Base-by-base conservation (phyloP, 2,329 filamentous ascomycete species). In the Fusarium sp. region DNA sequence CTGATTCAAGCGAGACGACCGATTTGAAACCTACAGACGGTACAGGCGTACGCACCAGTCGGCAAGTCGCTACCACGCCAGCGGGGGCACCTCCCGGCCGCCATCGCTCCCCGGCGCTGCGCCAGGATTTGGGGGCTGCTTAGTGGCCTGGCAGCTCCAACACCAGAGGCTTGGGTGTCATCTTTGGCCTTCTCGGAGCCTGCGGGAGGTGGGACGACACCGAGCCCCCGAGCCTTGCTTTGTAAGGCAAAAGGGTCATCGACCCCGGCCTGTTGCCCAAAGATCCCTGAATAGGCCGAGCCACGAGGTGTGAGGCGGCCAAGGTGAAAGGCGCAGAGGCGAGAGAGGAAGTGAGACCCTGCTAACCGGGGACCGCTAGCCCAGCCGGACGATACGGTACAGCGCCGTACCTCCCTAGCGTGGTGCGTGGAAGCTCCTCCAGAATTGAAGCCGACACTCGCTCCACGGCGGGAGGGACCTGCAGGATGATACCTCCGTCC, bases 1-100 rank as follows among this genome's bases (percentile, higher is more conserved):
- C 55, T 71, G 57, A 57, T 71, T 70, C 68, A 71, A 70, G 68
- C 54, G 68, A 55, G 61, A 34, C 44, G 36, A 59, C 64, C 34
- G 49, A 59, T 31, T 62, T 53, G 38, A 64, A 70, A 62, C 64
- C 40, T 56, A 27, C 16, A 46, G 20, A 46, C 42, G 42, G 42
- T 46, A 46, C 14, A 46, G 23, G 42, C 6, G 42, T 46, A n/a
- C 42, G 42, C 42, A 58, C 46, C 40, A 16, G 53, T 20, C 40
- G n/a, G 40, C 10, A n/a, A 29, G 11, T 16, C 49, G 38, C 56
- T 16, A 62, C 20, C n/a, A 61, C 42, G 29, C 40, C 44, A 14
- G 38, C 33, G 27, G 31, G 42, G 51, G 23, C 38, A 36, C 46
- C 31, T 29, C 33, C 42, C 40, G 56, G 56, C 56, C 56, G 56